Evolutionary conservation across 2,329 filamentous ascomycete species (phyloP), one percentile per base, ranked within the genome.

Genomic region (Penicillium occitanis): DNA sequence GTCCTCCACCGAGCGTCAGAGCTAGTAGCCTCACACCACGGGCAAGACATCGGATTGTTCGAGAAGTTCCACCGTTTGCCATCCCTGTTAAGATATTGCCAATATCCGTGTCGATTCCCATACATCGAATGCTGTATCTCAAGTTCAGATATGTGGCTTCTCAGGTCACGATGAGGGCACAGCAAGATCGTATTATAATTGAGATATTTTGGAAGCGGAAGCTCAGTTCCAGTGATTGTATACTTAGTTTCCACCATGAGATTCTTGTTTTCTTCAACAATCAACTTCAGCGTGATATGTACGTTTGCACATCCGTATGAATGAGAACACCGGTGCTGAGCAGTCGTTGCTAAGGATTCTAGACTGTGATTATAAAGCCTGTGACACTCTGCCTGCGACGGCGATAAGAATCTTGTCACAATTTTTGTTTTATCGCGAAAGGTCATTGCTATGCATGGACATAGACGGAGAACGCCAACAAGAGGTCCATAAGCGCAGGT

Each of bases 371-470:
- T 48, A 19, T 48, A 48, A 48, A 48, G 44, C 44, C 44, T 48
- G 44, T 19, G 3, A 48, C 44, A 48, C n/a, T 22, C 44, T 19
- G 44, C 44, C 19, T 48, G 44, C 8, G 19, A 48, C 19, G 10
- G 19, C 5, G 33, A 22, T 44, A 60, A 14, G 11, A 60, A 28
- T 30, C 33, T 44, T 42, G 46, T 40, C 37, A 44, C 37, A 25
- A 60, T 22, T 42, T 60, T 60, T 17, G 13, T 44, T 60, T 60
- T 46, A 42, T 60, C 57, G 33, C 57, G 57, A 60, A 60, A 60
- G 35, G 57, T 60, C 33, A 60, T 40, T 40, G 33, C 57, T 17
- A 42, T 40, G 22, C 57, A 60, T 25, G 57, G 33, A 40, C 57
- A 60, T 25, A 60, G 57, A 25, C 57, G 57, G 22, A 60, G 3